Conservation (phyloP, 1,139 yeast genomes). For the Blastobotrys ciferrii region DNA sequence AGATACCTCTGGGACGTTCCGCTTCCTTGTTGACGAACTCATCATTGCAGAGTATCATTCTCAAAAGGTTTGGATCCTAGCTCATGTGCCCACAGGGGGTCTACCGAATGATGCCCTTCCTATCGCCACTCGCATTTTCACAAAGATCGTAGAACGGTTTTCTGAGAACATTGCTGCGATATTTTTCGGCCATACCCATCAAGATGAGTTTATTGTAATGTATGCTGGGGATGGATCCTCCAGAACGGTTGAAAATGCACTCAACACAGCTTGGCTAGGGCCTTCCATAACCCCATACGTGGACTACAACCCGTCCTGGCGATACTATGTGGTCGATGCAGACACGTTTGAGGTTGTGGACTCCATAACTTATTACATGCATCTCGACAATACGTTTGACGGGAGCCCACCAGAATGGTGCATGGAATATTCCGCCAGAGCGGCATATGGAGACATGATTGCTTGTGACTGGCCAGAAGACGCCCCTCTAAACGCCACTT, state of each 20-base stretch:
- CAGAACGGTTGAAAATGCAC: slow-evolving; percentile 44
- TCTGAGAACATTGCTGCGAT: slow-evolving; percentile 63
- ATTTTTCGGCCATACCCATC: slow-evolving; percentile 72
- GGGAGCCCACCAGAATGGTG: slow-evolving; percentile 25
- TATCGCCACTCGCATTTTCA: slow-evolving; percentile 55
- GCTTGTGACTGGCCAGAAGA: slow-evolving; percentile 30
- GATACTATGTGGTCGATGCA: slow-evolving; percentile 67
- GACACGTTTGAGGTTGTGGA: slow-evolving; percentile 61
- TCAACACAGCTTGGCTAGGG: slow-evolving; percentile 62
- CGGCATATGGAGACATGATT: slow-evolving; percentile 23
- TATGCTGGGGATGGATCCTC: slow-evolving; percentile 43
- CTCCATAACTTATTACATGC: slow-evolving; percentile 51
- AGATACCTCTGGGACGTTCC: slow-evolving; percentile 63
- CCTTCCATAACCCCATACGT: slow-evolving; percentile 65
- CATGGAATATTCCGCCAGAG: slow-evolving; percentile 34
- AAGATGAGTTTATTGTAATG: slow-evolving; percentile 61
- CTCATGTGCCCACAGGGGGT: slow-evolving; percentile 61
- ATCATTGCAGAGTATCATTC: slow-evolving; percentile 54
- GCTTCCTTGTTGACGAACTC: slow-evolving; percentile 60
- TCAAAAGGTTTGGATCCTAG: slow-evolving; percentile 68
- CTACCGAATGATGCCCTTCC: slow-evolving; percentile 55
- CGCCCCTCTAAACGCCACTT: slow-evolving; percentile 31
- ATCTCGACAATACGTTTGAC: slow-evolving; percentile 40
- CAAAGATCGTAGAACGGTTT: slow-evolving; percentile 61
- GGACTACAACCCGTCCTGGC: slow-evolving; percentile 65